These are phyloP conservation scores for Phytophthora lateralis DNA, from an alignment of 352 stramenopile species.

Conservation along the genomic window DNA sequence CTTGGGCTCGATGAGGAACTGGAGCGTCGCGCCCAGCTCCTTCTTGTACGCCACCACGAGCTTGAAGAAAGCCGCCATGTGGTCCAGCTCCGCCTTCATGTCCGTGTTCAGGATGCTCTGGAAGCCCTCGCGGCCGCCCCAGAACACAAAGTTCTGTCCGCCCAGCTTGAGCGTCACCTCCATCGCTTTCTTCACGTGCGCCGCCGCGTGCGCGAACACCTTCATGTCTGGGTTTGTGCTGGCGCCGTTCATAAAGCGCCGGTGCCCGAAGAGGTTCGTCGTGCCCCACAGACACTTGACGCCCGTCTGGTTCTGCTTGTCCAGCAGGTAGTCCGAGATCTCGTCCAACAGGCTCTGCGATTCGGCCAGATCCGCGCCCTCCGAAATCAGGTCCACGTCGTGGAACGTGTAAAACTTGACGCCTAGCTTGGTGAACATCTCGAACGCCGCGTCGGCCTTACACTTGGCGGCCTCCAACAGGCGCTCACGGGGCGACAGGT, in stretches of 20 bases:
- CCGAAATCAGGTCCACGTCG: conserved; percentile 77
- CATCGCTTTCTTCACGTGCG: conserved; percentile 88
- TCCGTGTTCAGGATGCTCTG: conserved; percentile 84
- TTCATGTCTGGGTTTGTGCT: conserved; percentile 86
- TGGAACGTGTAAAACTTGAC: conserved; percentile 89
- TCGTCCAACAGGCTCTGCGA: conserved; percentile 42
- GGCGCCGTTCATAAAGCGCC: conserved; percentile 85
- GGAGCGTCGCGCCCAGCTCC: conserved; percentile 67
- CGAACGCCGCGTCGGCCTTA: conserved; percentile 83
- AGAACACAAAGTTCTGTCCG: conserved; percentile 89
- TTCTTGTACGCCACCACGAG: conserved; percentile 85
- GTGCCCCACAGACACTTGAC: conserved; percentile 86
- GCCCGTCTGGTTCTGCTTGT: conserved; percentile 73
- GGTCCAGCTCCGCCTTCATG: conserved; percentile 76
- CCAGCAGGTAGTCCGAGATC: conserved; percentile 50
- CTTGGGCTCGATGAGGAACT: conserved; percentile 89
- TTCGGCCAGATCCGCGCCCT: conserved; percentile 60
- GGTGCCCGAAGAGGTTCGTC: conserved; percentile 81
- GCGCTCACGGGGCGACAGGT: conserved; percentile 50
- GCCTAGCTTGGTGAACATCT: conserved; percentile 88
- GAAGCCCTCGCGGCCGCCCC: conserved; percentile 84
- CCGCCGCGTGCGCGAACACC: conserved; percentile 76
- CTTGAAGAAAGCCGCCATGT: conserved; percentile 84
- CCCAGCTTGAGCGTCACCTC: conserved; percentile 85
- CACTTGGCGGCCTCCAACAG: conserved; percentile 73